Conservation (phyloP, 139 green algal species). For the Chlamydomonas incerta region DNA sequence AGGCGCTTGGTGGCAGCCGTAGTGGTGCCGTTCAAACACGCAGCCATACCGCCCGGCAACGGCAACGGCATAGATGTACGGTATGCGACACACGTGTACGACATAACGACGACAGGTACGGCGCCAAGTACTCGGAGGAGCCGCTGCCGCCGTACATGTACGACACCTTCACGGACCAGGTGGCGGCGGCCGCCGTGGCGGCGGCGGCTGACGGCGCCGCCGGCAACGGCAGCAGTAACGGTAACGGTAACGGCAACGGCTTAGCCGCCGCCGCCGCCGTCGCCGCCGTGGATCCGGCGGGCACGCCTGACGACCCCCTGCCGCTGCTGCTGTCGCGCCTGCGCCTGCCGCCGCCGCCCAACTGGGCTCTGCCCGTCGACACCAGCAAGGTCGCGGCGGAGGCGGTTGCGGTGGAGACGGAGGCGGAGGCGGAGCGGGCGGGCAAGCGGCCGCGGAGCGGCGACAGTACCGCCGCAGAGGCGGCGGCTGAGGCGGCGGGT, state of each 20-base stretch:
- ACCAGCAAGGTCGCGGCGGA: not conserved
- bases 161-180: not conserved
- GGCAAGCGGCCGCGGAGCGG: too few relatives aligned
- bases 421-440: too few relatives aligned
- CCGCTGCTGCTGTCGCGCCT: conserved; percentile 16
- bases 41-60: too few relatives aligned
- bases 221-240: not conserved
- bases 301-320: not conserved
- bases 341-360: conserved; percentile 24
- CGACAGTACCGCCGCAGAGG: too few relatives aligned
- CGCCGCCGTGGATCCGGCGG: not conserved
- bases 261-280: not conserved
- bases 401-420: not conserved
- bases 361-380: conserved; percentile 49
- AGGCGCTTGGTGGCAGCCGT: too few relatives aligned
- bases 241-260: not conserved
- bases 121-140: conserved; percentile 49
- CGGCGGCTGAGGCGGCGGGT: too few relatives aligned
- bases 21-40: too few relatives aligned
- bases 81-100: not conserved
- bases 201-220: not conserved
- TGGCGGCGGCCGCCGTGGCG: not conserved
- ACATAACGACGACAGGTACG: too few relatives aligned
- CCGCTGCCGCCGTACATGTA: conserved; percentile 29
- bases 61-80: too few relatives aligned